Conservation (phyloP, 495 filamentous ascomycete genomes). For the Rhizodiscina lignyota region DNA sequence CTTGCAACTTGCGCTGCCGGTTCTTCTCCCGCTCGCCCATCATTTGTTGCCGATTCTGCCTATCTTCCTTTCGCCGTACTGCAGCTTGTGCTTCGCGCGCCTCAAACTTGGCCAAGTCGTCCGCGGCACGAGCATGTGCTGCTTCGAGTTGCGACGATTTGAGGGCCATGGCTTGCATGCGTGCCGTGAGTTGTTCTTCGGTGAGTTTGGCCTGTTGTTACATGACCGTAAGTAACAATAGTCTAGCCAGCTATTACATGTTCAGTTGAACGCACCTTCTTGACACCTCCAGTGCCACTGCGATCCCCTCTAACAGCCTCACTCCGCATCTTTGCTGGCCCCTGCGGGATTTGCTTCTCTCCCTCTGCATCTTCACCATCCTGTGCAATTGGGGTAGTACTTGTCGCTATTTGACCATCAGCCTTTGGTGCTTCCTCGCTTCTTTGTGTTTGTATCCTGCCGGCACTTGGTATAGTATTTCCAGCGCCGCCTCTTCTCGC, state of each 20-base stretch:
- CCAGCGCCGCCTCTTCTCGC: background rate
- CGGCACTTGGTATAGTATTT: background rate
- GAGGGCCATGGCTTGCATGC: slow-evolving; percentile 40
- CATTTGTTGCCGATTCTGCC: slow-evolving; percentile 38
- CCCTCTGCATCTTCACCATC: no score
- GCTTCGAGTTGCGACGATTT: slow-evolving; percentile 40
- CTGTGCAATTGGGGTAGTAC: no score
- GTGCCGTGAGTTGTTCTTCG: slow-evolving; percentile 45
- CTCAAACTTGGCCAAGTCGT: slow-evolving; percentile 49
- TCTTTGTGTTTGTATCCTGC: no score
- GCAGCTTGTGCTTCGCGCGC: slow-evolving; percentile 42
- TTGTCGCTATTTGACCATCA: no score
- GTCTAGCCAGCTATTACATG: no score
- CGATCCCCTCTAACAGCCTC: slow-evolving; percentile 56
- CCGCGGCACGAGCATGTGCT: slow-evolving; percentile 49
- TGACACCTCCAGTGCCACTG: slow-evolving; percentile 46
- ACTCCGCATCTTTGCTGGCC: slow-evolving; percentile 11
- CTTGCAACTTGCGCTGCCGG: slow-evolving; percentile 49
- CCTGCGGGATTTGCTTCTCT: background rate
- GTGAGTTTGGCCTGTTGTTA: slow-evolving; percentile 51
- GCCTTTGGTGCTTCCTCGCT: slow-evolving; percentile 3
- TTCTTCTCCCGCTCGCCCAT: slow-evolving; percentile 59
- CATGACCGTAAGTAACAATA: no score
- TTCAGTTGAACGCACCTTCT: no score
- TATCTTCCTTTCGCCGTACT: slow-evolving; percentile 36